These are phyloP conservation scores for Trametes cubensis DNA, from an alignment of 768 basidiomycete genomes.

Conservation along the genomic window DNA sequence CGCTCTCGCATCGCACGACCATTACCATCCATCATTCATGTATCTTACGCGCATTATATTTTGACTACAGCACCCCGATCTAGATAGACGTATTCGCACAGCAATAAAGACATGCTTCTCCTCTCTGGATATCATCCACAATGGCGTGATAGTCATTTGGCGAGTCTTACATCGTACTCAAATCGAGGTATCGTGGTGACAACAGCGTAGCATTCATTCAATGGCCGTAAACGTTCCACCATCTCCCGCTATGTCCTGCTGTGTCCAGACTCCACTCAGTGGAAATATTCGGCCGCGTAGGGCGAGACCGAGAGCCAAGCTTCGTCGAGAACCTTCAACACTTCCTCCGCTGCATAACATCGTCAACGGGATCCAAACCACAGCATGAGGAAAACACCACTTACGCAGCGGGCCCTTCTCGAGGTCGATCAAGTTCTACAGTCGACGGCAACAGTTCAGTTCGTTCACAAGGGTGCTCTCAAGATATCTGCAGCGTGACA, in stretches of 20 bases:
- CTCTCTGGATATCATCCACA: not conserved
- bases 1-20: constrained; percentile 4
- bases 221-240: not conserved
- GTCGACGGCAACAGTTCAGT: not conserved
- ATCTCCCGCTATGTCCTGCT: not conserved
- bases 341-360: constrained; percentile 44
- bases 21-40: constrained; percentile 11
- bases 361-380: not conserved
- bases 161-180: not conserved
- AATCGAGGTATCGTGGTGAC: too few relatives aligned
- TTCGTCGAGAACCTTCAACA: constrained; percentile 51
- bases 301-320: constrained; percentile 51
- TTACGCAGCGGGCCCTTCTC: constrained; percentile 50
- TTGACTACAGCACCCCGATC: constrained; percentile 7
- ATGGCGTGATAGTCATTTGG: not conserved
- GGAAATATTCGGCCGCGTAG: constrained; percentile 35
- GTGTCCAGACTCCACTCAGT: constrained; percentile 8
- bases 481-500: not conserved
- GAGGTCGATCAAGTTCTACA: constrained; percentile 51
- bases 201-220: not conserved
- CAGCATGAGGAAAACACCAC: not conserved
- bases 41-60: constrained; percentile 24
- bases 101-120: constrained; percentile 1
- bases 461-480: not conserved
- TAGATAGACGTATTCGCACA: constrained; percentile 10